Evolutionary conservation across 2,329 filamentous ascomycete genomes (phyloP), one percentile per base, ranked within the genome.

Genomic region (Neurospora sp.): DNA sequence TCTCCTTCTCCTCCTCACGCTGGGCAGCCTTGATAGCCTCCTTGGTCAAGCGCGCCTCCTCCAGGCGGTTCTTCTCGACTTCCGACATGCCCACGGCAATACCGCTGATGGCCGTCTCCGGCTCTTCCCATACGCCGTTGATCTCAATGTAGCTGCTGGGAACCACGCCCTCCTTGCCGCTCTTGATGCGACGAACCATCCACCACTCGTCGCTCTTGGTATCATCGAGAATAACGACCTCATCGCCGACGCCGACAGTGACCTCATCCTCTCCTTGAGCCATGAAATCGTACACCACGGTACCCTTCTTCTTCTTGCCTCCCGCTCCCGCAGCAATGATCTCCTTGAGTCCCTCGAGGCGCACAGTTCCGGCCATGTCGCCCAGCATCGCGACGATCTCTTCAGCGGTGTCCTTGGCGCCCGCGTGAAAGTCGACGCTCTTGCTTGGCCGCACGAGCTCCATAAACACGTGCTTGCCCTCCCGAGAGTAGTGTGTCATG

Each of bases 201-300:
- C 96, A 98, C 96, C 96, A 99, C 78, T 99, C 96, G 71, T 97
- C 93, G 73, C 94, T 97, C 81, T 94, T 96, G 40, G 85, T 88
- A 77, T 97, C 93, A 78, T 99, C 95, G 70, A 98, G 80, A 69
- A 99, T 84, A 62, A 97, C 83, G 52, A 99, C 95, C 77, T 99
- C 95, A 77, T 99, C 96, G 52, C 91, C 96, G 28, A 91, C 87
- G 36, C 88, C 90, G 66, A 99, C 96, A 0, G 93, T 97, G 67
- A 99, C 95, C 80, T 99, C 96, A 76, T 99, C 96, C 8, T 97
- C 92, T 42, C 94, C 94, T 79, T 98, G 95, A 0, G 96, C 96
- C 89, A 93, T 92, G 79, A 99, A 99, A 78, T 98, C 95, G 78
- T 97, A 98, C 42, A 97, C 83, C 76, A 99, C 88, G 71, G 91